Base-by-base conservation (phyloP, 1,139 yeast species). In the Pichia sp. region DNA sequence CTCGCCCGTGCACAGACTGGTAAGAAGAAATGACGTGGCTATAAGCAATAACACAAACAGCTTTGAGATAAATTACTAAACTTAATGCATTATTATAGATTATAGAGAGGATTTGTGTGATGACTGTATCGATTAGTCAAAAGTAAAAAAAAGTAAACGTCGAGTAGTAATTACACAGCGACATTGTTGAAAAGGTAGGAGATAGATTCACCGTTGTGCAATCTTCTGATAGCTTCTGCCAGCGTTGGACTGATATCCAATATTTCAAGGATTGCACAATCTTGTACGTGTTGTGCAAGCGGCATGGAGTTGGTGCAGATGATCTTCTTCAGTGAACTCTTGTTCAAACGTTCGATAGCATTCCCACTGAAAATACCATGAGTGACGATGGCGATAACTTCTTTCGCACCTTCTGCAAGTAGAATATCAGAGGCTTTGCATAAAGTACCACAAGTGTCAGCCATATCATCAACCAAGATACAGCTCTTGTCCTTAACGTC, bases 121-220 rank as follows among this genome's bases (percentile, higher is more conserved):
- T n/a, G n/a, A n/a, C n/a, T n/a, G n/a, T n/a, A n/a, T n/a, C n/a
- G n/a, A n/a, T n/a, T n/a, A n/a, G n/a, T n/a, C n/a, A n/a, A n/a
- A n/a, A n/a, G n/a, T n/a, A n/a, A n/a, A n/a, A n/a, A n/a, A n/a
- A n/a, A n/a, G n/a, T n/a, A n/a, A n/a, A n/a, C n/a, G n/a, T n/a
- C n/a, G n/a, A n/a, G n/a, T n/a, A n/a, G n/a, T n/a, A n/a, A n/a
- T 20, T 34, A 47, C 21, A 47, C 40, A 29, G 56, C 59, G n/a
- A 50, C 59, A 35, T 72, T 67, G 48, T 67, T 71, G 54, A 82
- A 82, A 52, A 82, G 66, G 54, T 81, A 82, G 4, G 87, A 78
- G 34, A 82, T 78, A 55, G 87, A 78, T 59, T 82, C 93, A 56
- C 93, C 93, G 51, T 82, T 80, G 53, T 82, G 94, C 49, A 81